A percentile compares a stretch with the other conserved stretches of the same genome.
Evolutionary conservation across 2,329 filamentous ascomycete species (phyloP).

Genomic region (Lachnellula cervina): DNA sequence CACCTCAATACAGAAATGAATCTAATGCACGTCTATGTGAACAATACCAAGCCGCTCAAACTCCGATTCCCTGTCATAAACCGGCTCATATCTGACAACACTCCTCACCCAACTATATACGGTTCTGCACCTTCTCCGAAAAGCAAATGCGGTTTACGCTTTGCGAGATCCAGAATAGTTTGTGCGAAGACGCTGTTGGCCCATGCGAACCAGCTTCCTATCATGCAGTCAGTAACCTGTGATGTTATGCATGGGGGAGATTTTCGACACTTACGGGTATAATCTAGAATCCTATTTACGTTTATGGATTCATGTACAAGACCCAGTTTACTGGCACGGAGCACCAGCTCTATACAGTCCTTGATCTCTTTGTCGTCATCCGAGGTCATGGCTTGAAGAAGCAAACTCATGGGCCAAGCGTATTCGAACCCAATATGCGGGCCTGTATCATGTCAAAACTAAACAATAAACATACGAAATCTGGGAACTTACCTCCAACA

Average conservation of each 20-base stretch:
- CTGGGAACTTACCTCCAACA: conserved; percentile 67
- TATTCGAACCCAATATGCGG: conserved; percentile 76
- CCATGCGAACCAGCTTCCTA: conserved; percentile 41
- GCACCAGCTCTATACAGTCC: conserved; percentile 66
- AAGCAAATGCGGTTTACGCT: conserved; percentile 81
- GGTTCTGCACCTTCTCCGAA: conserved; percentile 62
- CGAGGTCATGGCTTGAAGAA: conserved; percentile 87
- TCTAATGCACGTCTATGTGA: not conserved
- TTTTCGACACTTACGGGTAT: conserved; percentile 53
- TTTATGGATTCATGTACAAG: conserved; percentile 90
- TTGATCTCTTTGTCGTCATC: conserved; percentile 78
- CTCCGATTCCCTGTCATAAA: not conserved
- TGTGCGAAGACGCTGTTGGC: conserved; percentile 94
- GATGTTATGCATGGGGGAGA: not conserved
- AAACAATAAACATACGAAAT: not conserved
- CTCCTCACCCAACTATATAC: conserved; percentile 42
- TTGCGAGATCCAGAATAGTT: conserved; percentile 84
- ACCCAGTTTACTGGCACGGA: conserved; percentile 69
- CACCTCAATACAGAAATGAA: too few relatives aligned
- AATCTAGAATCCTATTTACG: conserved; percentile 63
- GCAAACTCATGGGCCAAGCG: conserved; percentile 94
- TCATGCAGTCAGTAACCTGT: conserved; percentile 11
- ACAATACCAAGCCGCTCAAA: not conserved
- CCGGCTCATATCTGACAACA: not conserved
- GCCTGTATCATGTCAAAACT: conserved; percentile 32